Conservation (phyloP, 306 rosid species). For the Parietaria judaica region DNA sequence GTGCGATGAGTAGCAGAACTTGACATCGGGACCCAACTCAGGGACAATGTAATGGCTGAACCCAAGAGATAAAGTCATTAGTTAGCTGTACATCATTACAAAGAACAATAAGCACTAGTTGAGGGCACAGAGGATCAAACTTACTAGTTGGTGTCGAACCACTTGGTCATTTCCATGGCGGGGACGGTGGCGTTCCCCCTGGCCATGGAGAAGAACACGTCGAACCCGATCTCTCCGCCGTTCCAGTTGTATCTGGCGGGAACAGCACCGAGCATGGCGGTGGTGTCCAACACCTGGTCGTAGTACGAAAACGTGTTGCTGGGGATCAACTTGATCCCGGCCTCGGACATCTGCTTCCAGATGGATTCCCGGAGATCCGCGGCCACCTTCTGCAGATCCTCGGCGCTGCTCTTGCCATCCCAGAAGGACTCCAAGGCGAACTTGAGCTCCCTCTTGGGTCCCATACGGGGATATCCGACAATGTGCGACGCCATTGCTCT, state of each 20-base stretch:
- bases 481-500: slow-evolving; percentile 83
- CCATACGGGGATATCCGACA: slow-evolving; percentile 93
- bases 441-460: slow-evolving; percentile 96
- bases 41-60: slow-evolving; percentile 94
- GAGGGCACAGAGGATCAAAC: slow-evolving; percentile 13
- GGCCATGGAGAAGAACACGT: slow-evolving; percentile 87
- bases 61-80: slow-evolving; percentile 14
- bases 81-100: background rate
- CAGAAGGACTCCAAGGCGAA: slow-evolving; percentile 85
- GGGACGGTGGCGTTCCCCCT: slow-evolving; percentile 91
- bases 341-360: slow-evolving; percentile 79
- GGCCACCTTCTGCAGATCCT: slow-evolving; percentile 69
- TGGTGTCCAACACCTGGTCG: slow-evolving; percentile 75
- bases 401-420: slow-evolving; percentile 85
- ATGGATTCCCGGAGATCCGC: slow-evolving; percentile 71
- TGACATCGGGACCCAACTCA: slow-evolving; percentile 79
- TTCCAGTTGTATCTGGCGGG: slow-evolving; percentile 79
- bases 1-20: slow-evolving; percentile 76
- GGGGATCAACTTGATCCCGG: slow-evolving; percentile 84
- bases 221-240: slow-evolving; percentile 80
- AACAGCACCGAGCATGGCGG: slow-evolving; percentile 78
- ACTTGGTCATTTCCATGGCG: slow-evolving; percentile 99
- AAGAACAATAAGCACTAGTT: background rate
- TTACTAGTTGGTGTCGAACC: slow-evolving; percentile 97
- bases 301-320: slow-evolving; percentile 83